phyloP scores from a whole-genome alignment of 768 basidiomycete genomes.

The Tremella fuciformis region DNA sequence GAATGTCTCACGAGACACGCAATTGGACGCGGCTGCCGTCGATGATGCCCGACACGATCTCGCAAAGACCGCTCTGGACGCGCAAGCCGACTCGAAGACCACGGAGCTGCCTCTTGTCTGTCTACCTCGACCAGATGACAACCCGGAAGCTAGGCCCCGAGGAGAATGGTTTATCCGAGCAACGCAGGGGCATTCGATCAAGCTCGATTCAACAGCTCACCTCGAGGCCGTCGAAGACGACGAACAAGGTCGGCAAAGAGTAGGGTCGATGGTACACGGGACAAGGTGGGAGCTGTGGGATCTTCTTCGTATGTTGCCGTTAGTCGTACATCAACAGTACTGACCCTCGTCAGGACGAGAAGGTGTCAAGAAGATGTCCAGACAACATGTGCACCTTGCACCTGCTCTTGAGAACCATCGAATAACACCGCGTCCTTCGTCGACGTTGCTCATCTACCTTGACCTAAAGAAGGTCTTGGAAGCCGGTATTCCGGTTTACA shows the following conservation, averaged over 20 bases:
- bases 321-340: constrained; percentile 1
- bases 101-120: constrained; percentile 33
- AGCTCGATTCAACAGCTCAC: constrained; percentile 41
- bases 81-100: constrained; percentile 1
- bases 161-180: constrained; percentile 50
- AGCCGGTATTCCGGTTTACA: constrained; percentile 58
- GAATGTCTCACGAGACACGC: not conserved
- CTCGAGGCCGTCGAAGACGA: constrained; percentile 32
- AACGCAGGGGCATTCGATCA: constrained; percentile 49
- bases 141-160: not conserved
- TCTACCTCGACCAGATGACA: constrained; percentile 8
- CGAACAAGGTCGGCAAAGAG: constrained; percentile 64
- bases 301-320: constrained; percentile 32
- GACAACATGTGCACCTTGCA: constrained; percentile 92
- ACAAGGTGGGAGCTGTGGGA: constrained; percentile 48
- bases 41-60: constrained; percentile 10
- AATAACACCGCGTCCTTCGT: constrained; percentile 70
- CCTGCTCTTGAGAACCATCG: constrained; percentile 60
- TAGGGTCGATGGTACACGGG: constrained; percentile 53
- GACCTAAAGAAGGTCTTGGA: constrained; percentile 59
- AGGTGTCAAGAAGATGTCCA: constrained; percentile 76
- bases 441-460: constrained; percentile 77
- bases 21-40: constrained; percentile 12
- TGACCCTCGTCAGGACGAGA: constrained; percentile 57
- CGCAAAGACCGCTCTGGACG: not conserved